Evolutionary conservation across 1,284 basidiomycete genomes (phyloP).

Genomic region (Cerrena zonata): DNA sequence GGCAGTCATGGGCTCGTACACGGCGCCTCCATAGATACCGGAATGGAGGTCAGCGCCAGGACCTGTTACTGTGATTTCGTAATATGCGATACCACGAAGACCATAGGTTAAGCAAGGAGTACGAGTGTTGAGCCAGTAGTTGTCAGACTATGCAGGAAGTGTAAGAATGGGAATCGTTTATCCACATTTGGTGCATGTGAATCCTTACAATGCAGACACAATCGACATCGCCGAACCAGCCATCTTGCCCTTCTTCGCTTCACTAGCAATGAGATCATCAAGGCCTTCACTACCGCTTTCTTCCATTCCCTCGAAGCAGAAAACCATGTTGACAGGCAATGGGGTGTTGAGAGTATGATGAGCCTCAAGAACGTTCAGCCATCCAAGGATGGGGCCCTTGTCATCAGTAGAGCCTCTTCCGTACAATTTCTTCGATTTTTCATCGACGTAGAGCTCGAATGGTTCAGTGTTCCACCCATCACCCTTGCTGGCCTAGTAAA

Average conservation of each 20-base stretch:
- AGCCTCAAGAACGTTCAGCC: slow-evolving; percentile 92
- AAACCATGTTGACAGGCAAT: slow-evolving; percentile 89
- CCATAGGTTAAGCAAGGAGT: slow-evolving; percentile 76
- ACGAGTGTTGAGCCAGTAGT: slow-evolving; percentile 80
- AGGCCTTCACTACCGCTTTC: slow-evolving; percentile 92
- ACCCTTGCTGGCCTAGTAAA: slow-evolving; percentile 54
- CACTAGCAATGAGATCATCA: slow-evolving; percentile 81
- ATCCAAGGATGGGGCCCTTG: slow-evolving; percentile 89
- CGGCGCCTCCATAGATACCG: slow-evolving; percentile 81
- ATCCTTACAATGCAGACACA: slow-evolving; percentile 88
- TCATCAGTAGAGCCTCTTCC: slow-evolving; percentile 91
- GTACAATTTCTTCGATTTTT: slow-evolving; percentile 68
- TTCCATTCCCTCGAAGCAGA: slow-evolving; percentile 99
- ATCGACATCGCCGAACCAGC: slow-evolving; percentile 88
- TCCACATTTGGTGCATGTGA: no score
- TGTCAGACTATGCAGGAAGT: no score
- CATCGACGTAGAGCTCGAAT: slow-evolving; percentile 72
- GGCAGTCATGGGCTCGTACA: slow-evolving; percentile 88
- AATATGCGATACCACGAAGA: slow-evolving; percentile 86
- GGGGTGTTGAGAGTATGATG: slow-evolving; percentile 70
- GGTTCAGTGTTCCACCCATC: slow-evolving; percentile 94
- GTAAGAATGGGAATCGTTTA: not conserved
- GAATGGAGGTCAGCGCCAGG: slow-evolving; percentile 91
- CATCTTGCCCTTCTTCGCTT: slow-evolving; percentile 63
- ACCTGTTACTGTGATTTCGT: slow-evolving; percentile 78